Percentiles rank a stretch among this genome's conserved stretches.
Conservation (phyloP, 305 asterid species). For the Solanum hybrid region DNA sequence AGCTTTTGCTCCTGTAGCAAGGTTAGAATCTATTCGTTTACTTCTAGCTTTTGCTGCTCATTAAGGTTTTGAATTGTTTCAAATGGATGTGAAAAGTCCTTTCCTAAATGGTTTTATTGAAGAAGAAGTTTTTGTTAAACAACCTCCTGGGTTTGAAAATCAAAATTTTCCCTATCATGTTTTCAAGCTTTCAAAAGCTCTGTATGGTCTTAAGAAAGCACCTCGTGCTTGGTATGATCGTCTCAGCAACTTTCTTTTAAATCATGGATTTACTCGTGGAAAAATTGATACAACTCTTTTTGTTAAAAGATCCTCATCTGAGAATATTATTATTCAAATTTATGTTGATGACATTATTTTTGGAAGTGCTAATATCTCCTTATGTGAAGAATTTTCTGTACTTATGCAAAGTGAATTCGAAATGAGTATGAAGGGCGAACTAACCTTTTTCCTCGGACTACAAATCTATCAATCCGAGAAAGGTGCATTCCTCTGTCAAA, state of each 20-base stretch:
- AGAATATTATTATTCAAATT: too few species aligned
- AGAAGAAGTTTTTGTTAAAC: neutral
- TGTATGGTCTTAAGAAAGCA: neutral
- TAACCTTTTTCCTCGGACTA: neutral
- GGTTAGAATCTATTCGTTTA: neutral
- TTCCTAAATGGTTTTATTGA: neutral
- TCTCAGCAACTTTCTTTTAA: neutral
- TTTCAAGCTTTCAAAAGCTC: neutral
- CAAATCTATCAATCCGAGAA: neutral
- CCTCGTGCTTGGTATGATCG: neutral
- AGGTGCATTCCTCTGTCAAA: neutral
- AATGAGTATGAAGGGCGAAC: neutral
- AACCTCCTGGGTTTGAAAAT: neutral
- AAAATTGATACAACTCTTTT: too few species aligned
- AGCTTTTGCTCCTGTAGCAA: neutral
- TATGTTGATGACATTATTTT: neutral
- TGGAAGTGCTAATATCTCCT: neutral
- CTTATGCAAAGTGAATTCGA: neutral
- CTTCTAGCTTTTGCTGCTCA: neutral
- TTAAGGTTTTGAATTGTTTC: neutral
- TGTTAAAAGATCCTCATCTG: too few species aligned
- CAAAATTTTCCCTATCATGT: neutral
- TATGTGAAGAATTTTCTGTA: too few species aligned
- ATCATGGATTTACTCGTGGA: neutral
- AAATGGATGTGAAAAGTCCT: too few species aligned